These are phyloP conservation scores for Penicillium cinerascens DNA, from an alignment of 495 filamentous ascomycete genomes.

Conservation along the genomic window DNA sequence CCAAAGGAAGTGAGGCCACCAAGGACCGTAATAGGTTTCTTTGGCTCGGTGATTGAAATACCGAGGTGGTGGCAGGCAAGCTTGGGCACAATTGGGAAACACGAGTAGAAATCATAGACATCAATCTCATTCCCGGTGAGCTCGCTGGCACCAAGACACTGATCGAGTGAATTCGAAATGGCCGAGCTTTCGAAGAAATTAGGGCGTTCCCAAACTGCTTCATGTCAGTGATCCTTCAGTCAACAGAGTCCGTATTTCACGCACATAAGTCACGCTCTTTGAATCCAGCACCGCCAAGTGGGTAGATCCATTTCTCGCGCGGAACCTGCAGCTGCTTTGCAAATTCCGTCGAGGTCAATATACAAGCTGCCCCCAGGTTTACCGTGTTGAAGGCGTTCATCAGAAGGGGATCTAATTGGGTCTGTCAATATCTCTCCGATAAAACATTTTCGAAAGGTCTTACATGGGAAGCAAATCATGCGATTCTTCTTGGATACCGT, in stretches of 20 bases:
- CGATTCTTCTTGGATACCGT: constrained; percentile 47
- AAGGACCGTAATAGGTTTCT: constrained; percentile 49
- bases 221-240: neutral
- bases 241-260: constrained; percentile 3
- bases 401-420: constrained; percentile 47
- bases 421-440: neutral
- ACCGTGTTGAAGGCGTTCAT: constrained; percentile 62
- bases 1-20: constrained; percentile 58
- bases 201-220: constrained; percentile 51
- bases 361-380: constrained; percentile 51
- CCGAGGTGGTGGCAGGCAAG: constrained; percentile 51
- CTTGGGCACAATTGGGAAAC: constrained; percentile 59
- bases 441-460: neutral
- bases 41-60: constrained; percentile 34
- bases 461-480: constrained; percentile 54
- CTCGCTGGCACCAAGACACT: constrained; percentile 32
- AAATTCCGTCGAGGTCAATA: constrained; percentile 48
- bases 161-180: constrained; percentile 50
- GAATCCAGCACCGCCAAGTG: constrained; percentile 52
- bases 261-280: constrained; percentile 45
- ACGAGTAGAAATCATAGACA: constrained; percentile 56
- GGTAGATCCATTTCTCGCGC: constrained; percentile 51
- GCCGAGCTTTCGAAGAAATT: constrained; percentile 47
- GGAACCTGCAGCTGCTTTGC: constrained; percentile 49
- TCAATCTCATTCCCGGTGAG: constrained; percentile 43